Conservation (phyloP, 345 rosid species). For the Gossypium australe region DNA sequence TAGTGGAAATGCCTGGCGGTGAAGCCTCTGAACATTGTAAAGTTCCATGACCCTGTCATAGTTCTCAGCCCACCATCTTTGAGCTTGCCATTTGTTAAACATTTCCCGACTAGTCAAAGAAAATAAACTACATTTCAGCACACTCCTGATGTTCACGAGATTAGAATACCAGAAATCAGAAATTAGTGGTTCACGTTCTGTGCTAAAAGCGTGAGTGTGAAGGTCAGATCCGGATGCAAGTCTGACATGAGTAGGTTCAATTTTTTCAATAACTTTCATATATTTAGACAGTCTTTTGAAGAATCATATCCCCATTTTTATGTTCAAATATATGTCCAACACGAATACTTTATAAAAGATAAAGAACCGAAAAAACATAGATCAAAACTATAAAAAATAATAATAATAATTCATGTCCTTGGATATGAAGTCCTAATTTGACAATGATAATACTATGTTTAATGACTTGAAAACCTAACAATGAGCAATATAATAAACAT, state of each 20-base stretch:
- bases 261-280: no score
- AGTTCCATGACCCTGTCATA: conserved; percentile 93
- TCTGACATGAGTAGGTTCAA: no score
- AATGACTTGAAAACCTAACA: conserved; percentile 9
- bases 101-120: conserved; percentile 70
- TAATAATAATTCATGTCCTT: no score
- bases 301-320: no score
- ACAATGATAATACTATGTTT: not conserved
- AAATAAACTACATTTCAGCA: conserved; percentile 22
- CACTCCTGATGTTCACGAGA: not conserved
- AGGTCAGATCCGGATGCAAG: no score
- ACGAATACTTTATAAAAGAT: no score
- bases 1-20: conserved; percentile 87
- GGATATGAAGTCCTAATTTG: no score
- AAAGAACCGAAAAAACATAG: no score
- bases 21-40: conserved; percentile 94
- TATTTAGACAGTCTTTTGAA: no score
- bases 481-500: not conserved
- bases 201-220: no score
- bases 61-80: conserved; percentile 99
- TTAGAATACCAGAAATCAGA: not conserved
- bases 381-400: no score
- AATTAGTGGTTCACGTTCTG: not conserved
- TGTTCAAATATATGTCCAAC: no score
- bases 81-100: conserved; percentile 98